Base-by-base conservation (phyloP, 345 rosid species). In the Bruguiera gymnorhiza region DNA sequence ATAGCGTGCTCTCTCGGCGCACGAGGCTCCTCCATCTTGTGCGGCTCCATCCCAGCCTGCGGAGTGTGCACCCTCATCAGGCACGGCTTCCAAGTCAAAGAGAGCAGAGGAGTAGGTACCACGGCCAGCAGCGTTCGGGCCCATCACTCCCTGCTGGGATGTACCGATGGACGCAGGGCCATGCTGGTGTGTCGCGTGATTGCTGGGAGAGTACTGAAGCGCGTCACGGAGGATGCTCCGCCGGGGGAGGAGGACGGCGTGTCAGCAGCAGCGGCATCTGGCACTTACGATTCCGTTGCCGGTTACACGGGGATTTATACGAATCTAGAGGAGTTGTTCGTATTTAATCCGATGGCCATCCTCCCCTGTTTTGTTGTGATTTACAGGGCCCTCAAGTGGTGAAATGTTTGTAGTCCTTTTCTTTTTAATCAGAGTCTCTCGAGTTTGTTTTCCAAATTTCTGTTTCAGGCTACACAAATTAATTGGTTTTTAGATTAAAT, bases 121-220 rank as follows among this genome's bases (percentile, higher is more conserved):
- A 94, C 88, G 65, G 97, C 97, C n/a, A 92, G 97, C 52, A 95
- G 99, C 65, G 97, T 97, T 8, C 83, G 95, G 85, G 97, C 97
- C 61, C 97, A 95, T 66, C 97, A 95, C 62, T 87, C 86, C 3
- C 68, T 92, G 55, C 62, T 21, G 26, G 73, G 78, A 1, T 80
- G 87, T 76, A 79, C 78, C 50, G 93, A 85, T 19, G 89, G 82
- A 6, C 81, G 88, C 20, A 85, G 89, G 72, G 99, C 92, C 37
- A 95, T 95, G 99, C 81, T 95, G 58, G 97, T 95, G 60, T 92
- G 99, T 50, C 97, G 99, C 8, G 99, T 95, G 79, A 90, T 95
- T 8, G 97, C 99, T 0, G 99, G 99, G 23, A 85, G 89, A 59
- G 96, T 92, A 34, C 37, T 34, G 64, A 86, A 77, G 73, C 83